Percentiles rank a stretch among this genome's conserved stretches.
These are phyloP conservation scores for Conoideocrella luteorostrata DNA, from an alignment of 2,329 filamentous ascomycete species.

Conservation along the genomic window DNA sequence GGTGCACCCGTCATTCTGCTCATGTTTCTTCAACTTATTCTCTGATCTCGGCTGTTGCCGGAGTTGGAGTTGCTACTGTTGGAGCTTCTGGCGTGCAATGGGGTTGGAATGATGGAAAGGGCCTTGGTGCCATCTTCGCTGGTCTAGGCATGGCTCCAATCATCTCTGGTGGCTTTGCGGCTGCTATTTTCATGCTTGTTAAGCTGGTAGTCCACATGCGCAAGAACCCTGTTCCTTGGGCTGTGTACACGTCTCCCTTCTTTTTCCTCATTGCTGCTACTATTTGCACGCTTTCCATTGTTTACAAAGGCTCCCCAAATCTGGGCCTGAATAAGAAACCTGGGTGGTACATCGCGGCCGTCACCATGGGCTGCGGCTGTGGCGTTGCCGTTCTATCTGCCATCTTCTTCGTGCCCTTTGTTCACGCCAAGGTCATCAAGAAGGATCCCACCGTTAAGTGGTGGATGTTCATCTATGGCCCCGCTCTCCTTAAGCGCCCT, in stretches of 20 bases:
- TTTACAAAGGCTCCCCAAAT: conserved; percentile 73
- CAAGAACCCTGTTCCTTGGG: conserved; percentile 65
- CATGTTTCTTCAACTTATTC: conserved; percentile 71
- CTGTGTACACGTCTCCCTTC: conserved; percentile 65
- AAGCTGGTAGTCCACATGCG: conserved; percentile 58
- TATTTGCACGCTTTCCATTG: conserved; percentile 68
- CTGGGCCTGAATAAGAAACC: conserved; percentile 62
- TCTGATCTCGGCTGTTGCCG: conserved; percentile 61
- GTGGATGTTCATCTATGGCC: conserved; percentile 57
- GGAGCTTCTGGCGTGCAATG: conserved; percentile 56
- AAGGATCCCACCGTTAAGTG: conserved; percentile 58
- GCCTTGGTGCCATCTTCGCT: conserved; percentile 63
- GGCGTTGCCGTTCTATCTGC: conserved; percentile 54
- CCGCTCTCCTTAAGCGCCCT: conserved; percentile 56
- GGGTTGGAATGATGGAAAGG: conserved; percentile 60
- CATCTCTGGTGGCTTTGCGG: conserved; percentile 56
- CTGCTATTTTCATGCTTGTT: conserved; percentile 64
- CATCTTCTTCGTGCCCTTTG: conserved; percentile 67
- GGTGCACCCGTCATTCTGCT: conserved; percentile 67
- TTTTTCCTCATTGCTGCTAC: conserved; percentile 73
- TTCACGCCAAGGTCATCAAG: conserved; percentile 61
- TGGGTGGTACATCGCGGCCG: conserved; percentile 57
- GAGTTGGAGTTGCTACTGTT: conserved; percentile 62
- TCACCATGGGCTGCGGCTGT: conserved; percentile 57
- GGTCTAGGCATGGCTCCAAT: conserved; percentile 61